These are phyloP conservation scores for Xylariales sp. DNA, from an alignment of 2,329 filamentous ascomycete genomes.

Conservation along the genomic window DNA sequence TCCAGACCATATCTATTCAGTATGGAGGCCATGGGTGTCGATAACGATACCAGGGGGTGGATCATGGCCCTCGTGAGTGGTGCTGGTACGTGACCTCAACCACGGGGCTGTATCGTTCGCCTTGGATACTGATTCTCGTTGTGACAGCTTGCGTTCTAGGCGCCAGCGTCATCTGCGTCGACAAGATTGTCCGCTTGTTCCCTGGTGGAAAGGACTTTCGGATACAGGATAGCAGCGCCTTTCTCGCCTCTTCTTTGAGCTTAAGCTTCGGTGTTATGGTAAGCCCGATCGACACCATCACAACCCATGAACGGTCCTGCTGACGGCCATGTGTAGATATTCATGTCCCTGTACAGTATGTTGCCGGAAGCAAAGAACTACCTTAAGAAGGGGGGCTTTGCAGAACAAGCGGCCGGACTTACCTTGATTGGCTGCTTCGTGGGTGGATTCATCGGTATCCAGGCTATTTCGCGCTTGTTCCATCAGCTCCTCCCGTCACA, in stretches of 20 bases:
- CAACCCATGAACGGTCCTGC: too few relatives aligned
- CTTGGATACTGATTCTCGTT: conserved; percentile 12
- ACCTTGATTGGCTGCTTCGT: conserved; percentile 66
- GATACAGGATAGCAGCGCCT: conserved; percentile 84
- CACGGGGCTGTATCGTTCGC: not conserved
- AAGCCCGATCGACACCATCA: too few relatives aligned
- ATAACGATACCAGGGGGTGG: conserved; percentile 89
- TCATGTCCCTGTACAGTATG: conserved; percentile 90
- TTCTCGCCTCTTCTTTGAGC: conserved; percentile 83
- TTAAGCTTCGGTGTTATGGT: conserved; percentile 97
- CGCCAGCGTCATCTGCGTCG: conserved; percentile 81
- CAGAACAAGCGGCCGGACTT: conserved; percentile 62
- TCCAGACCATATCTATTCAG: too few relatives aligned
- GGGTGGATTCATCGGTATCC: conserved; percentile 69
- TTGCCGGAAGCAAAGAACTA: conserved; percentile 80
- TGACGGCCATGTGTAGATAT: conserved; percentile 54
- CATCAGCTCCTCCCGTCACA: conserved; percentile 74
- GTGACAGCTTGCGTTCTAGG: conserved; percentile 61
- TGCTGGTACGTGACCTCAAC: conserved; percentile 43
- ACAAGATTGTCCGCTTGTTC: conserved; percentile 68
- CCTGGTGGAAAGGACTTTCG: conserved; percentile 73
- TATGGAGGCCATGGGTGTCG: conserved; percentile 41
- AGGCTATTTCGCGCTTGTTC: conserved; percentile 65
- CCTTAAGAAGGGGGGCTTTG: conserved; percentile 63
- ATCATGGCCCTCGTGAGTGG: conserved; percentile 85